Conservation (phyloP, 2,329 filamentous ascomycete species). For the Fusarium nodosum region DNA sequence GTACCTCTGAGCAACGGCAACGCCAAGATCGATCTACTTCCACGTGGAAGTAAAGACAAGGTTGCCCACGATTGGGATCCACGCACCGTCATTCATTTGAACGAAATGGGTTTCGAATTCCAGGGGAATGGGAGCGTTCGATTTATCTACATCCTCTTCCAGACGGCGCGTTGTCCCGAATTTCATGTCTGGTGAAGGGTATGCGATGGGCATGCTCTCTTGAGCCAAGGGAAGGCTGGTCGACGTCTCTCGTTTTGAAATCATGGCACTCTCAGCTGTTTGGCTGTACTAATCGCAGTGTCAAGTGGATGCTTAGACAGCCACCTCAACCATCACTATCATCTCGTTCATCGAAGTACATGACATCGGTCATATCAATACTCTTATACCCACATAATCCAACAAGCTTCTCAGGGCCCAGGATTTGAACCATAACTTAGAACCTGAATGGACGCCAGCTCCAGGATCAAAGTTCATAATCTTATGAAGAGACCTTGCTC, state of each 20-base stretch:
- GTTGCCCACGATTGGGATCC: constrained; percentile 33
- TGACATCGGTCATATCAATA: constrained; percentile 24
- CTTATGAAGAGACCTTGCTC: constrained; percentile 18
- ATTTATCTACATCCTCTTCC: constrained; percentile 42
- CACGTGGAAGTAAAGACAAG: constrained; percentile 19
- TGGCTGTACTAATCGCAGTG: neutral
- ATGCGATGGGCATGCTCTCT: neutral
- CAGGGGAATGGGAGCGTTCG: constrained; percentile 36
- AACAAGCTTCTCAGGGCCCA: constrained; percentile 1
- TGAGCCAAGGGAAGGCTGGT: neutral
- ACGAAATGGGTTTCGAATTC: constrained; percentile 38
- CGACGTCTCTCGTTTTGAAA: neutral
- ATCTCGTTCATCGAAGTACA: constrained; percentile 31
- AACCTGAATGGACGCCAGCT: constrained; percentile 26
- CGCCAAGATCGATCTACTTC: constrained; percentile 28
- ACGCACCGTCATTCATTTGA: constrained; percentile 34
- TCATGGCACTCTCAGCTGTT: neutral
- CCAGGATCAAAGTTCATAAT: neutral
- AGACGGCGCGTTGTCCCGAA: constrained; percentile 6
- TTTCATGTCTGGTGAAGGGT: constrained; percentile 1
- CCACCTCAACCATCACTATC: neutral
- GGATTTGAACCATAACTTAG: constrained; percentile 14
- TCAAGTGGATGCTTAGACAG: neutral
- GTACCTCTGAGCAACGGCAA: constrained; percentile 33
- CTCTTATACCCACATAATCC: neutral